Base-by-base conservation (phyloP, 2,329 filamentous ascomycete species). In the Hymenoscyphus infarciens region DNA sequence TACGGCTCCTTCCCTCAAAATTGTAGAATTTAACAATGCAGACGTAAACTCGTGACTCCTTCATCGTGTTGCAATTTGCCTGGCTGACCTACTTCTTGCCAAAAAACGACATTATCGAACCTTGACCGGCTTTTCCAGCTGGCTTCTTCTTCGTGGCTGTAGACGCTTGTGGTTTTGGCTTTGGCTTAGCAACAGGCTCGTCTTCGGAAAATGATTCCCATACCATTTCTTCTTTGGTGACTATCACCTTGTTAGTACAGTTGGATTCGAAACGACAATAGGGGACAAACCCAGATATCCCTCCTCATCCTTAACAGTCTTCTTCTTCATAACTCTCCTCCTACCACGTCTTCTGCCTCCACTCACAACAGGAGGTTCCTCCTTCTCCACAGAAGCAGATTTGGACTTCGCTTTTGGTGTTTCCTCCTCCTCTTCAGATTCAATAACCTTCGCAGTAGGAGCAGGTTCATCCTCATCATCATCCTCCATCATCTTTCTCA, bases 141-240 rank as follows among this genome's bases (percentile, higher is more conserved):
- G 78, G 71, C 73, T 88, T 89, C 63, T 82, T 78, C 25, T 78
- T 74, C 6, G 79, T 76, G 1, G 78, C 79, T 60, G 74, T 68
- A 64, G 55, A 71, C 62, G 58, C 69, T 71, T 55, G 69, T 59
- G 76, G 67, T 64, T 86, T 88, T 6, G 79, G 72, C 71, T 85
- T 88, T 11, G 79, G 72, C 70, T 85, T 86, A 73, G 83, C 80
- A 8, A 78, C 75, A 25, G 87, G 84, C 68, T 97, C 92, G 67
- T 96, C 92, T 74, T 97, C 93, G 0, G 92, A 96, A 78, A 96
- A 97, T 0, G 90, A 94, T 75, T 97, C 93, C 93, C 93, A 97
- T 0, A 83, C 88, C 0, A 84, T 78, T 72, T 96, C 92, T 76
- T 96, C 90, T 68, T 88, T 89, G 1, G 92, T 97, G 35, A 97